Evolutionary conservation across 2,329 filamentous ascomycete species (phyloP).

Genomic region (Diaporthe sp.): DNA sequence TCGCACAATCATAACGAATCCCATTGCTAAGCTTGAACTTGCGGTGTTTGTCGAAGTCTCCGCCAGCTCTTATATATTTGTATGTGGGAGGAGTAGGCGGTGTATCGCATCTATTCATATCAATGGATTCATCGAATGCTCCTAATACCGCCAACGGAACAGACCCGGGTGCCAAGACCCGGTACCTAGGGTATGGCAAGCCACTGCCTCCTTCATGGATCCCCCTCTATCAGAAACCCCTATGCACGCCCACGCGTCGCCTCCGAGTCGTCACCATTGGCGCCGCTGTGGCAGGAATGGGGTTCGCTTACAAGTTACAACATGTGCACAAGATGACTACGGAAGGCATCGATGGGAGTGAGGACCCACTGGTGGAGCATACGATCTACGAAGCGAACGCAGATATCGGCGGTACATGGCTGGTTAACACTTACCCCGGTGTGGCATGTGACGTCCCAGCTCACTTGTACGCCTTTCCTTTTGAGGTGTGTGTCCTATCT

Average conservation of each 20-base stretch:
- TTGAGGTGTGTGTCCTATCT: slow-evolving; percentile 49
- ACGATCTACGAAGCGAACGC: slow-evolving; percentile 75
- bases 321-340: slow-evolving; percentile 26
- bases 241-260: slow-evolving; percentile 30
- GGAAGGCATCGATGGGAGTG: not conserved
- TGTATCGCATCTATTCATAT: not conserved
- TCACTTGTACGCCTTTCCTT: slow-evolving; percentile 76
- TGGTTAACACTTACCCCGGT: slow-evolving; percentile 70
- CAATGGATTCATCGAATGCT: not conserved
- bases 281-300: slow-evolving; percentile 31
- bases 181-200: slow-evolving; percentile 32
- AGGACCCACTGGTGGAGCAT: slow-evolving; percentile 54
- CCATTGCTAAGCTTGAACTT: not conserved
- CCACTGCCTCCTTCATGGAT: slow-evolving; percentile 32
- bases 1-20: not conserved
- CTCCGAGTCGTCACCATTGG: slow-evolving; percentile 39
- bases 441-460: slow-evolving; percentile 76
- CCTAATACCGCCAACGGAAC: not conserved
- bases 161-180: not conserved
- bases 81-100: not conserved
- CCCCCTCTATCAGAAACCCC: slow-evolving; percentile 32
- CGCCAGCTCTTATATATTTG: too few species aligned
- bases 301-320: slow-evolving; percentile 36
- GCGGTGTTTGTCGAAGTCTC: not conserved
- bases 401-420: slow-evolving; percentile 68